A percentile compares a stretch with the other conserved stretches of the same genome.
phyloP scores from a whole-genome alignment of 1,139 yeast genomes.

The Geotrichum fermentans region DNA sequence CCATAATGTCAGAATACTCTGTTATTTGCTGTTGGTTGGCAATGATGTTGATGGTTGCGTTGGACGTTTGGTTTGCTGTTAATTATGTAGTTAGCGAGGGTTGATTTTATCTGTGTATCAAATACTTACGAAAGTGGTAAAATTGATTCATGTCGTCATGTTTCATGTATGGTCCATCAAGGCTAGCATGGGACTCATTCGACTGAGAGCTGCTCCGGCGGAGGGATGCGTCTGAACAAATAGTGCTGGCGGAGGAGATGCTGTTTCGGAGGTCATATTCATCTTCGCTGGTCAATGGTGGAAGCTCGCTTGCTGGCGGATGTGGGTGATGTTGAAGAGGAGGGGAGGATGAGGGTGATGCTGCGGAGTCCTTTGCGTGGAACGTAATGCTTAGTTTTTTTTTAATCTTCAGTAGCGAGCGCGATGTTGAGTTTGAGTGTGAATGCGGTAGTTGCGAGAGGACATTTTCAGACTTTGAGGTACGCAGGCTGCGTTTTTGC shows the following conservation, averaged over 20 bases:
- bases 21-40: slow-evolving; percentile 9
- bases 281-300: no score
- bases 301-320: no score
- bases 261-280: not conserved
- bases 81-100: not conserved
- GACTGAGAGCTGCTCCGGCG: not conserved
- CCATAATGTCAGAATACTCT: slow-evolving; percentile 17
- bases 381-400: not conserved
- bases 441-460: not conserved
- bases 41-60: slow-evolving; percentile 7
- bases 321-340: no score
- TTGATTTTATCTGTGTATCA: no score
- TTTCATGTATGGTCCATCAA: not conserved
- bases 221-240: not conserved
- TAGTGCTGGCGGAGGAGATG: not conserved
- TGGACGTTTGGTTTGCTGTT: slow-evolving; percentile 6
- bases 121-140: not conserved
- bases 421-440: not conserved
- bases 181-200: not conserved
- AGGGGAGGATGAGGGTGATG: not conserved
- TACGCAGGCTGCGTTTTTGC: not conserved
- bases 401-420: not conserved
- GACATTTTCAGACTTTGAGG: not conserved
- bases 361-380: not conserved
- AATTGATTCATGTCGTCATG: not conserved